Base-by-base conservation (phyloP, 495 filamentous ascomycete genomes). In the Penicillium paxilli region DNA sequence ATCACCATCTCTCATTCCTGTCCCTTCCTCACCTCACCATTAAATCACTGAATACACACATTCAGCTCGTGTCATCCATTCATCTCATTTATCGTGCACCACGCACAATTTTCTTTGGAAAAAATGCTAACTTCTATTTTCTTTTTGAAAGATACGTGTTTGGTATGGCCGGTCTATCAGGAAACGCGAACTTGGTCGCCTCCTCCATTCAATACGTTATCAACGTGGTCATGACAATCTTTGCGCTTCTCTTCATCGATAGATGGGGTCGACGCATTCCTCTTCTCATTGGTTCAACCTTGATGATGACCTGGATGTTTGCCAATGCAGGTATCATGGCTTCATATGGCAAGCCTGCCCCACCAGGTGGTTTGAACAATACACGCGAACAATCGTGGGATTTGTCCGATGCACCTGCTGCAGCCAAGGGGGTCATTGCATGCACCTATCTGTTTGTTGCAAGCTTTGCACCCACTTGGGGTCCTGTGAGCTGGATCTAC, bases 161-260 rank as follows among this genome's bases (percentile, higher is more conserved):
- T 57, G 81, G 83, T 20, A 89, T 89, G 87, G 85, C 87, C 12
- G 86, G 87, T 14, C 70, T 87, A 0, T 76, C 74, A 1, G 76
- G 76, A 25, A 75, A 84, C 20, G 49, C 56, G 54, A 78, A 84
- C 47, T 72, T 81, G 30, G 79, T 94, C 10, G 73, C 87, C 6
- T 82, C 87, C 11, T 87, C 85, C 12, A 90, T 92, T 53, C 86
- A 90, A 59, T 93, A 91, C 59, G 78, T 84, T n/a, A 72, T 84
- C 46, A 83, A 84, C 42, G 72, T 82, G 19, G 59, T 72, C 10
- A 74, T 81, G 65, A 81, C 80, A 5, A 63, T 84, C 11, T 76
- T 83, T 0, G 79, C 80, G 16, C 68, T 85, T 26, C 56, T 88
- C 22, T 80, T 77, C 37, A 79, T 82, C 2, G 86, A 88, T 55